Evolutionary conservation across 225 moss, liverwort and hornwort genomes (phyloP).

Genomic region (Neckera pumila): DNA sequence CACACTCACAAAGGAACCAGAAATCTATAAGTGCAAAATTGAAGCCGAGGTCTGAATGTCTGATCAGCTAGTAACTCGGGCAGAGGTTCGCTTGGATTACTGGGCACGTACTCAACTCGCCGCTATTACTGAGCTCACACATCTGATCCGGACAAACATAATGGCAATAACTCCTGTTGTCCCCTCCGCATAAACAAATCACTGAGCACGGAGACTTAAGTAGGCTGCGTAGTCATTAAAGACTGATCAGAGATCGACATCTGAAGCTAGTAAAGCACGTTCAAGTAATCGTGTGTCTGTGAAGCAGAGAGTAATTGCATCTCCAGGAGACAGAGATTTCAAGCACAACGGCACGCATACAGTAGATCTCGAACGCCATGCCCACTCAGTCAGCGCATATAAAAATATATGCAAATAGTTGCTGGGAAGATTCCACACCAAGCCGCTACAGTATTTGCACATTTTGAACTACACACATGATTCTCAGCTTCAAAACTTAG

Average conservation of each 20-base stretch:
- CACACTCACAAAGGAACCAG: neutral
- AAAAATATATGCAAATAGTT: neutral
- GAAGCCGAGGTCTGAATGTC: neutral
- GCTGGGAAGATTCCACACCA: neutral
- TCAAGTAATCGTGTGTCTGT: slow-evolving; percentile 3
- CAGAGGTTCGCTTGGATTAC: neutral
- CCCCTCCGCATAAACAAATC: slow-evolving; percentile 11
- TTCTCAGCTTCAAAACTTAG: neutral
- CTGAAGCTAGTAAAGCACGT: neutral
- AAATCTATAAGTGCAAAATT: neutral
- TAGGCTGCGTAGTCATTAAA: neutral
- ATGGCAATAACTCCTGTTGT: slow-evolving; percentile 13
- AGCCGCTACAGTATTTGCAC: neutral
- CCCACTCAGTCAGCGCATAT: neutral
- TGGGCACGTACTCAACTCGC: neutral
- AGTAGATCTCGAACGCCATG: neutral
- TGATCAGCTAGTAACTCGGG: neutral
- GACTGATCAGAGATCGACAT: slow-evolving; percentile 8
- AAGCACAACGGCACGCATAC: neutral
- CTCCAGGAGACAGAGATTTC: neutral
- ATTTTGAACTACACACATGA: neutral
- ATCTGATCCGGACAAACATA: neutral
- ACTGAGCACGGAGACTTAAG: neutral
- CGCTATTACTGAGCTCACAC: neutral
- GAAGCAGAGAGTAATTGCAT: neutral